Percentiles rank a stretch among this genome's conserved stretches.
Conservation (phyloP, 2,329 filamentous ascomycete species). For the Alternaria metachromatica region DNA sequence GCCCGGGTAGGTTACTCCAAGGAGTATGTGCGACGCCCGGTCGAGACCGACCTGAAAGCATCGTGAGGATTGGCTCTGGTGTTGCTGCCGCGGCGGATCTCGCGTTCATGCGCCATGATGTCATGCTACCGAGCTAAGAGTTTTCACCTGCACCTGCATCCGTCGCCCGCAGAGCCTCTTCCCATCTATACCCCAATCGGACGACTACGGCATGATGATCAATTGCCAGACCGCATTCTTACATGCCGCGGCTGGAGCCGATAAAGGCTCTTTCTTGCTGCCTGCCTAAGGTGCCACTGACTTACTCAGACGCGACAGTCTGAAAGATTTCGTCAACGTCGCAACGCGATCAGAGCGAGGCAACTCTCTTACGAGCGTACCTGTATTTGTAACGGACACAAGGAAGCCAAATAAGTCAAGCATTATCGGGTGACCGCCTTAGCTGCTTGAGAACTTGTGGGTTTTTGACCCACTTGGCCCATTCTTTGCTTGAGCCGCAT, state of each 20-base stretch:
- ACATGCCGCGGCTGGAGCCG: background rate
- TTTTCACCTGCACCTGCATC: constrained; percentile 2
- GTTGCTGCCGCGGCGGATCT: constrained; percentile 1
- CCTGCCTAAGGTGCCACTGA: background rate
- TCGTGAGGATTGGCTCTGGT: background rate
- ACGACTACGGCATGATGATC: constrained; percentile 4
- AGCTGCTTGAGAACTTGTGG: constrained; percentile 2
- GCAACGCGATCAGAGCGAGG: background rate
- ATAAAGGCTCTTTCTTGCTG: background rate
- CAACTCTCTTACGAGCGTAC: background rate
- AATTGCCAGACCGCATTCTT: background rate
- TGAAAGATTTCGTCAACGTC: background rate
- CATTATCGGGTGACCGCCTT: background rate
- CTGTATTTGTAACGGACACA: background rate
- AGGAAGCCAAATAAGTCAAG: background rate
- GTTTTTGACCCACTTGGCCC: constrained; percentile 2
- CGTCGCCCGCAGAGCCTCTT: constrained; percentile 11
- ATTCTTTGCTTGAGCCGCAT: constrained; percentile 12
- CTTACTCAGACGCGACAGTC: background rate
- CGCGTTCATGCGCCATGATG: constrained; percentile 9
- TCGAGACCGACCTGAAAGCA: background rate
- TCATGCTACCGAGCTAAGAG: constrained; percentile 3
- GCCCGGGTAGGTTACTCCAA: background rate
- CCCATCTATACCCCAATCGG: constrained; percentile 7
- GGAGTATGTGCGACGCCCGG: background rate